Evolutionary conservation across 176 grass and related monocot species (phyloP).

Genomic region (Elaeis guineensis): DNA sequence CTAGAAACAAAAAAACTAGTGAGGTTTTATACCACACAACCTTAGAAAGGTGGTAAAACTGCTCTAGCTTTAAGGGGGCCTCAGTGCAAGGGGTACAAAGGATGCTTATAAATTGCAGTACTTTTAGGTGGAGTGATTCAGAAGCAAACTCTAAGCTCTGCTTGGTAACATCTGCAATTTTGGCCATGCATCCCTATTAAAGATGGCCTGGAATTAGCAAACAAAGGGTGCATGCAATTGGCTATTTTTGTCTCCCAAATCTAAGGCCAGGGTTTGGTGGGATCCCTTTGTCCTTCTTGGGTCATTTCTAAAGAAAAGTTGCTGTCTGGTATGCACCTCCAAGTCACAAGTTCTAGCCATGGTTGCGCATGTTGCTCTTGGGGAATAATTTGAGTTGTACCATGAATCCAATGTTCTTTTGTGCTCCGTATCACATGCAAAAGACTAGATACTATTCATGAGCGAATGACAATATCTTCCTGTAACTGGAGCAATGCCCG

Average conservation of each 20-base stretch:
- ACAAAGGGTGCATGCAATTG: conserved; percentile 6
- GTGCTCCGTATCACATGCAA: too few relatives aligned
- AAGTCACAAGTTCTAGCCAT: too few relatives aligned
- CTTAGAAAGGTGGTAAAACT: too few relatives aligned
- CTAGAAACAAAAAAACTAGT: neutral
- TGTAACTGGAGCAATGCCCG: too few relatives aligned
- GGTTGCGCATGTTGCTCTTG: too few relatives aligned
- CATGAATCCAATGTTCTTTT: too few relatives aligned
- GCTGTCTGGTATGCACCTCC: too few relatives aligned
- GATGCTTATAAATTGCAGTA: conserved; percentile 9
- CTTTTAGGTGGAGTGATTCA: conserved; percentile 8
- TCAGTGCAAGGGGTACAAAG: neutral
- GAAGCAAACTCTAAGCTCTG: conserved; percentile 18
- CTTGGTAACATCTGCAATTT: conserved; percentile 17
- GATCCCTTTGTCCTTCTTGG: too few relatives aligned
- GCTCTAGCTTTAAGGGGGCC: conserved; percentile 1
- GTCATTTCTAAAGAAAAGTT: too few relatives aligned
- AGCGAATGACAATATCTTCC: too few relatives aligned
- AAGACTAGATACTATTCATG: too few relatives aligned
- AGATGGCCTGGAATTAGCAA: conserved; percentile 4
- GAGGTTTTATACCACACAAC: neutral
- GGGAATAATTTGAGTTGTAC: too few relatives aligned
- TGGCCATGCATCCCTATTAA: neutral
- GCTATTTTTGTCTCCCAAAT: conserved; percentile 9
- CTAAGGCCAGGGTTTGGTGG: neutral